Evolutionary conservation across 2,329 filamentous ascomycete species (phyloP), one percentile per base, ranked within the genome.

Genomic region (Coleophoma cylindrospora): DNA sequence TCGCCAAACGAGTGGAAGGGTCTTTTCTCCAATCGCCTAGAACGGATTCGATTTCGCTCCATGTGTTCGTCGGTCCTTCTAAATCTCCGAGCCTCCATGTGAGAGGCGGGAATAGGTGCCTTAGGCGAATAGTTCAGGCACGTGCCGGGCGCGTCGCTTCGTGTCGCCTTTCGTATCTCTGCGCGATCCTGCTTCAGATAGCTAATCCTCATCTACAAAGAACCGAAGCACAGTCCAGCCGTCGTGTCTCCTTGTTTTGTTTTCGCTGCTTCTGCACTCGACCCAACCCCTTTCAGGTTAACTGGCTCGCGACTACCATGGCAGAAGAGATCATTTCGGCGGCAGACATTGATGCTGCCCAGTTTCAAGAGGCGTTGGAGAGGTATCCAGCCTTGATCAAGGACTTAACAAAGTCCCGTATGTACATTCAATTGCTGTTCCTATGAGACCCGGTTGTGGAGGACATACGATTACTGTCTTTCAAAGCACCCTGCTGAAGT

Each of bases 291-390:
- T 9, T 22, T 13, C 17, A 22, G 6, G 19, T 19, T 19, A 38
- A 32, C 9, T 44, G 14, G 9, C 15, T 43, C 17, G 14, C 15
- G 17, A 38, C 14, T 14, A 27, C 22, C 6, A 19, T 41, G 5
- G 9, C 13, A 4, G 27, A 33, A 44, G 15, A 41, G 14, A 65
- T 64, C 61, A 57, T 61, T 19, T 50, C 52, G 10, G 44, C 56
- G 14, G 36, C 47, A 17, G 32, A 47, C n/a, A 65, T 66, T 45
- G 57, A 56, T 6, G 44, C 52, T 13, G 34, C 49, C 10, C 56
- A 62, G 38, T 66, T 66, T 45, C 58, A 61, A 45, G 58, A 58
- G 14, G 58, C 59, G 17, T 45, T 66, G 27, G 19, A 41, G 27
- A 52, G 59, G 38, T 66, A 66, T 50, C 57, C 57, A 4, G 48